phyloP scores from a whole-genome alignment of 805 yeast species.

The Yarrowia hollandica region DNA sequence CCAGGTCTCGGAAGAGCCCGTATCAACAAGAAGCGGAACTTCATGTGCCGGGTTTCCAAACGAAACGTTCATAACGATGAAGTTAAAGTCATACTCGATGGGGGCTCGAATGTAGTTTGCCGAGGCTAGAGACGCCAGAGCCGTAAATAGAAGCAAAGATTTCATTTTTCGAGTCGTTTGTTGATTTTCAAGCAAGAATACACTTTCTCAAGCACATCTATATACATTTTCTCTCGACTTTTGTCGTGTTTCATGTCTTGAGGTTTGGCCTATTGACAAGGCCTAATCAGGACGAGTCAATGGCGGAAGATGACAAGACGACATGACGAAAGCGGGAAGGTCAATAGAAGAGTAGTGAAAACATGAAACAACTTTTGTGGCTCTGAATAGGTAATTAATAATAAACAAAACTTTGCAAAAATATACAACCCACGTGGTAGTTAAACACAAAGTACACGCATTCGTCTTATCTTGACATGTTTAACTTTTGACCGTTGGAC shows the following conservation, averaged over 20 bases:
- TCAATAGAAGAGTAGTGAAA: background rate
- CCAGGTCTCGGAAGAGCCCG: conserved; percentile 14
- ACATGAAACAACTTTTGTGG: background rate
- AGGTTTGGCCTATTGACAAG: background rate
- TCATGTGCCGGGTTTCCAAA: background rate
- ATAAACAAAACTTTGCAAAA: too few relatives aligned
- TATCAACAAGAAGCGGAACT: background rate
- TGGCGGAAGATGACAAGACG: too few relatives aligned
- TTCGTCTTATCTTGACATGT: too few relatives aligned
- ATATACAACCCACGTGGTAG: too few relatives aligned
- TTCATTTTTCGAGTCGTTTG: background rate
- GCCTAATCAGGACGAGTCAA: background rate
- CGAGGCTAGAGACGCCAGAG: background rate
- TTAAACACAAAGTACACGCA: too few relatives aligned
- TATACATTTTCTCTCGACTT: background rate
- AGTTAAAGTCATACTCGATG: background rate
- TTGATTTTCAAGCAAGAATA: too few relatives aligned
- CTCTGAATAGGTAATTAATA: too few relatives aligned
- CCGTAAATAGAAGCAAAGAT: background rate
- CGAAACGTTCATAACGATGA: background rate
- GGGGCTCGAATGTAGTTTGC: background rate
- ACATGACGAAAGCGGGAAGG: too few relatives aligned
- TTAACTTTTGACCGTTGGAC: too few relatives aligned
- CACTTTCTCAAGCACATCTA: background rate
- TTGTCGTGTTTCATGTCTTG: background rate